These are phyloP conservation scores for Fusarium subtropicale DNA, from an alignment of 2,329 filamentous ascomycete genomes.

Conservation along the genomic window DNA sequence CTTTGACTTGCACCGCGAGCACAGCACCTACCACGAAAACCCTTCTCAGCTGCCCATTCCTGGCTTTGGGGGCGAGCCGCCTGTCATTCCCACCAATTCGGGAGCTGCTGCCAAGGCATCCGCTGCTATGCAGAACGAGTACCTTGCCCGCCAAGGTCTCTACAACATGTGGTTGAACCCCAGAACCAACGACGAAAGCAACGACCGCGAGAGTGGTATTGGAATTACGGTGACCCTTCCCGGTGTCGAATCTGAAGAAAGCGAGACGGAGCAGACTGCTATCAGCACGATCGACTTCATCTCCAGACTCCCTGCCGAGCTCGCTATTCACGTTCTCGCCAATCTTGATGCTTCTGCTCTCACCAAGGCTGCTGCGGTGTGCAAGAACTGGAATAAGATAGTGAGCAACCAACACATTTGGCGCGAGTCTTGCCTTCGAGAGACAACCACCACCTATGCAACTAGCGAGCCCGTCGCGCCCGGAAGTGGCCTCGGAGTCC, in stretches of 20 bases:
- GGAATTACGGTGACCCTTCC: slow-evolving; percentile 66
- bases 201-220: slow-evolving; percentile 73
- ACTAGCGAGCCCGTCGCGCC: slow-evolving; percentile 65
- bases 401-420: slow-evolving; percentile 69
- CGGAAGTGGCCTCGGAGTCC: slow-evolving; percentile 68
- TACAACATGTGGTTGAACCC: slow-evolving; percentile 59
- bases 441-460: slow-evolving; percentile 71
- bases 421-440: slow-evolving; percentile 71
- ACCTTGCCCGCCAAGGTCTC: slow-evolving; percentile 52
- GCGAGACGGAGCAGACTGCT: slow-evolving; percentile 51
- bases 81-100: slow-evolving; percentile 69
- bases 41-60: slow-evolving; percentile 57
- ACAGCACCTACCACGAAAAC: slow-evolving; percentile 41
- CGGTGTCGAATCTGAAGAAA: slow-evolving; percentile 51
- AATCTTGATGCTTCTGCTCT: slow-evolving; percentile 66
- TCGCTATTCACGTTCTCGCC: slow-evolving; percentile 69
- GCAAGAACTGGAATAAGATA: slow-evolving; percentile 60
- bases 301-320: slow-evolving; percentile 64
- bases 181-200: slow-evolving; percentile 58
- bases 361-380: slow-evolving; percentile 62
- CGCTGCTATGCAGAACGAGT: slow-evolving; percentile 69
- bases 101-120: slow-evolving; percentile 72
- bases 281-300: slow-evolving; percentile 71
- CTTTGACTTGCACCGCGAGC: slow-evolving; percentile 51
- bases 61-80: slow-evolving; percentile 65